Conservation (phyloP, 108 stramenopile species). For the Pseudonitzschia multiseries region DNA sequence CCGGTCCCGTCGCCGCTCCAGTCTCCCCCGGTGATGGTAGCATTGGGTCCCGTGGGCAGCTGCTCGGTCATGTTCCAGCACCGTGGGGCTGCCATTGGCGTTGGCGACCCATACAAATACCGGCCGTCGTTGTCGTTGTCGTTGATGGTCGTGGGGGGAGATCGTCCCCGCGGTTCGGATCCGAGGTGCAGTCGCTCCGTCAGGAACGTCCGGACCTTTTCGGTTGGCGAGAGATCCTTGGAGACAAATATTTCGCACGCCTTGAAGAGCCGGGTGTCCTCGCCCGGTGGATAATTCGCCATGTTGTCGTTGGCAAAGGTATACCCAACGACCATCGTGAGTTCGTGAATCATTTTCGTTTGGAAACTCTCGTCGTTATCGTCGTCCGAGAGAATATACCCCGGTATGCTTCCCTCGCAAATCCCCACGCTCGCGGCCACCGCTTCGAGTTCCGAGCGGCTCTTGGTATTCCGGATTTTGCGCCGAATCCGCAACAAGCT, state of each 20-base stretch:
- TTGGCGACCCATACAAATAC: no score
- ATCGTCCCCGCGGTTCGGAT: background rate
- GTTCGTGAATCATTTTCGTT: conserved; percentile 49
- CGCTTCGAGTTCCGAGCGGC: conserved; percentile 1
- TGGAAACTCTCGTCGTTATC: background rate
- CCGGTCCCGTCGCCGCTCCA: conserved; percentile 87
- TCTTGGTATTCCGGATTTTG: background rate
- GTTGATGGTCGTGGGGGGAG: background rate
- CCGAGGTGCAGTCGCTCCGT: conserved; percentile 8
- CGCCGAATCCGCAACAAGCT: conserved; percentile 13
- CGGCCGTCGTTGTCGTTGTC: no score
- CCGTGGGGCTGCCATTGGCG: background rate
- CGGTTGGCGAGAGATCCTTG: conserved; percentile 12
- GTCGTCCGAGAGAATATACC: conserved; percentile 38
- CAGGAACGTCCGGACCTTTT: conserved; percentile 27
- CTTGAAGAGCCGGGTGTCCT: conserved; percentile 45
- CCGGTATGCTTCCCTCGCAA: conserved; percentile 51
- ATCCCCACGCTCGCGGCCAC: conserved; percentile 21
- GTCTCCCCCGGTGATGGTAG: conserved; percentile 71
- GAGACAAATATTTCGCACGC: conserved; percentile 60
- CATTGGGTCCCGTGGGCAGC: conserved; percentile 64
- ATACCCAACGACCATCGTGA: conserved; percentile 82
- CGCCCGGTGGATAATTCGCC: conserved; percentile 80
- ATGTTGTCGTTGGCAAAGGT: conserved; percentile 87
- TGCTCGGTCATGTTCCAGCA: conserved; percentile 69